Evolutionary conservation across 371 early-diverging fungal genomes (phyloP), one percentile per base, ranked within the genome.

Genomic region (Apophysomyces trapeziformis): DNA sequence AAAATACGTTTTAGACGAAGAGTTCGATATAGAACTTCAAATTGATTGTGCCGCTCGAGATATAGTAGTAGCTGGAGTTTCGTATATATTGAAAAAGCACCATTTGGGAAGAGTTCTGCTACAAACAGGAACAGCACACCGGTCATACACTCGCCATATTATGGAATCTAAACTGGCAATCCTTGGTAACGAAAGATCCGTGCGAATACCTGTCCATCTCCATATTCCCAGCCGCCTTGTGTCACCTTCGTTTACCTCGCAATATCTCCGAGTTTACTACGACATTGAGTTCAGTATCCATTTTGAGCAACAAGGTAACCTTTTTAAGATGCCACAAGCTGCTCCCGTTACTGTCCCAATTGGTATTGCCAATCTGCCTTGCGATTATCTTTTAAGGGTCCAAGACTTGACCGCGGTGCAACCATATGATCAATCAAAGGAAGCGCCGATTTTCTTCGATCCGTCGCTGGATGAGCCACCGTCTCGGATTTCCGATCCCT

Each of bases 281-380:
- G 69, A 64, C 59, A 61, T 64, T 37, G 21, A 32, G 11, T 64
- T 68, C 16, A 14, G 18, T 5, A 61, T 68, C 56, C 64, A 68
- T 44, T 45, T 68, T 16, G 44, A 44, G 35, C 60, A 13, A 46
- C 66, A 13, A 16, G 45, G 12, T 37, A 58, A 21, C 50, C 59
- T n/a, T 38, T 14, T 59, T n/a, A 65, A 60, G 18, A 59, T 50
- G 13, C 16, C 44, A 1, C 59, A 65, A 37, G 38, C 37, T 0
- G 14, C 47, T 11, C 78, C 76, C 18, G 70, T 73, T 32, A 16
- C 66, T 37, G 61, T 77, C 9, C 82, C 82, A 26, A 82, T 86
- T 13, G 92, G 95, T 16, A 91, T 94, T 90, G 98, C 98, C 36
- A 96, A 96, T 74, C 92, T 97, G 32, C 90, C 97, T 39, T 95